Conservation (phyloP, 768 basidiomycete species). For the Mycena capillaripes region DNA sequence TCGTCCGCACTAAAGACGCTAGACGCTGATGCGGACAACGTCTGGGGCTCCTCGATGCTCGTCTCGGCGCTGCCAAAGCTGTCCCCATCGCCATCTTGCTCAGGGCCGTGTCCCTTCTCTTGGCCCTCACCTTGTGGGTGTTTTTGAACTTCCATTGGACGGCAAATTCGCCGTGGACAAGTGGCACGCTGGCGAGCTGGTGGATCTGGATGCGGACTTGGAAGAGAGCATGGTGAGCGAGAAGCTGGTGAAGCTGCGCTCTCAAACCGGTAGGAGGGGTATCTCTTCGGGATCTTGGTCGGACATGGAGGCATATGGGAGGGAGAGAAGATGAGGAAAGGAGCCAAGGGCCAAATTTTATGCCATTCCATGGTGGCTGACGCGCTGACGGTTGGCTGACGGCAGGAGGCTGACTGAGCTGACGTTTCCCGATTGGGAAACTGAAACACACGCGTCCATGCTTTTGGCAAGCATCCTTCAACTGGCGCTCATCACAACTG, state of each 20-base stretch:
- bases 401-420: not conserved
- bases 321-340: not conserved
- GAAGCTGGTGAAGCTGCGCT: slow-evolving; percentile 70
- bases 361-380: not conserved
- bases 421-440: not conserved
- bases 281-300: not conserved
- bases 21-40: not conserved
- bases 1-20: not conserved
- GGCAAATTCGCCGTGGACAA: slow-evolving; percentile 78
- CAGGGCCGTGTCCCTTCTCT: slow-evolving; percentile 38
- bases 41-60: no score
- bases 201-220: slow-evolving; percentile 72
- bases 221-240: slow-evolving; percentile 78
- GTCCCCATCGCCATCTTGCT: slow-evolving; percentile 10
- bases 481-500: no score
- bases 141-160: slow-evolving; percentile 82
- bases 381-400: no score
- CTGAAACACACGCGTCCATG: not conserved
- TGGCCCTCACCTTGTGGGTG: slow-evolving; percentile 48
- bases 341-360: not conserved
- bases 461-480: no score
- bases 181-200: slow-evolving; percentile 79
- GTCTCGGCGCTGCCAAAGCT: slow-evolving; percentile 21
- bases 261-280: slow-evolving; percentile 49
- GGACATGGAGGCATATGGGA: slow-evolving; percentile 3